Conservation (phyloP, 768 basidiomycete genomes). For the Mycena rosella region DNA sequence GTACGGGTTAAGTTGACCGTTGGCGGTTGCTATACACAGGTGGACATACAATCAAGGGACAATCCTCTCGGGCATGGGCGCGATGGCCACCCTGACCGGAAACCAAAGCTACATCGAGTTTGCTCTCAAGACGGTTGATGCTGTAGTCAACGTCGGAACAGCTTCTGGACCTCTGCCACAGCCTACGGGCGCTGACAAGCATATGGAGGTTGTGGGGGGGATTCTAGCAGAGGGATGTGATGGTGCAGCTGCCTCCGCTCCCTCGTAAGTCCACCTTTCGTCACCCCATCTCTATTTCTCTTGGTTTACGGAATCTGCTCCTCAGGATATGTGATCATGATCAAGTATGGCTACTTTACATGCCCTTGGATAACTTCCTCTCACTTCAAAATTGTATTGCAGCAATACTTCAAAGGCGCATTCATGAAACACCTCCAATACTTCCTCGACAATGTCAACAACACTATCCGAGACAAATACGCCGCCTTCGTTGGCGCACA, state of each 20-base stretch:
- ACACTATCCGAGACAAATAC: slow-evolving; percentile 18
- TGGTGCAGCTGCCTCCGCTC: background rate
- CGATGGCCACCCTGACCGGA: slow-evolving; percentile 12
- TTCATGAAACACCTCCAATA: slow-evolving; percentile 24
- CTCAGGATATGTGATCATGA: slow-evolving; percentile 1
- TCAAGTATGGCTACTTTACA: background rate
- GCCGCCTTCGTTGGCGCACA: slow-evolving; percentile 18
- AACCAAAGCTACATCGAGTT: slow-evolving; percentile 17
- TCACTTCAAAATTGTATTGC: background rate
- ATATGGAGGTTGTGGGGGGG: slow-evolving; percentile 17
- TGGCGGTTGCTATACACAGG: slow-evolving; percentile 5
- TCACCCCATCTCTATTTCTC: background rate
- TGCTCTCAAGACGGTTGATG: slow-evolving; percentile 17
- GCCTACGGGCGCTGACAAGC: background rate
- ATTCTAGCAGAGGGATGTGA: slow-evolving; percentile 19
- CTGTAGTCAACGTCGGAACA: slow-evolving; percentile 8
- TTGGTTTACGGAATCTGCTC: background rate
- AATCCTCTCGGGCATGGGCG: slow-evolving; percentile 22
- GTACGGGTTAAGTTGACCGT: background rate
- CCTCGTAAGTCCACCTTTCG: slow-evolving; percentile 2
- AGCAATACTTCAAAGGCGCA: slow-evolving; percentile 17
- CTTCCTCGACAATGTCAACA: slow-evolving; percentile 20
- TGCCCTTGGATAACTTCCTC: background rate
- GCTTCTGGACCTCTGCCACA: slow-evolving; percentile 10
- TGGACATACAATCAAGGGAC: slow-evolving; percentile 26